phyloP scores from a whole-genome alignment of 257 asterid species.

The Salvia hispanica region DNA sequence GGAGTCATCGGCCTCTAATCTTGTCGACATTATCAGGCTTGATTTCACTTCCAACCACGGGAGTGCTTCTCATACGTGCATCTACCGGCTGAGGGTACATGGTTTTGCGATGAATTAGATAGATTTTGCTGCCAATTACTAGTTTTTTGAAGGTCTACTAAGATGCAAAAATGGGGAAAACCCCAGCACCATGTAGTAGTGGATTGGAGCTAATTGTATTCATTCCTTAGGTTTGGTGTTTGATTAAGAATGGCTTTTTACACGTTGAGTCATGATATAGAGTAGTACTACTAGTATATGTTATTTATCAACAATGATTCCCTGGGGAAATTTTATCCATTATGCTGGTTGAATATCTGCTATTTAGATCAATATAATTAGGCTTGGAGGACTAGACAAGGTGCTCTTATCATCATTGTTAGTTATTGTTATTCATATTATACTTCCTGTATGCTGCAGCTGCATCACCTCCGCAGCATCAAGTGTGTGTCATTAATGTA shows the following conservation, averaged over 20 bases:
- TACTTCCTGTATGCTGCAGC: conserved; percentile 1
- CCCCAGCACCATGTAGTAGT: not conserved
- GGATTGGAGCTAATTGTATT: not conserved
- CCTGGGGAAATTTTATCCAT: not conserved
- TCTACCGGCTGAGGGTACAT: too few relatives aligned
- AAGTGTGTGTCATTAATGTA: too few relatives aligned
- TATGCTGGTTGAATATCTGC: not conserved
- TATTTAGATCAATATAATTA: not conserved
- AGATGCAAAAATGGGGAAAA: not conserved
- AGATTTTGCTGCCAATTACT: conserved; percentile 15
- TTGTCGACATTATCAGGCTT: too few relatives aligned
- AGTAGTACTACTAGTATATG: not conserved
- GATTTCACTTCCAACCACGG: too few relatives aligned
- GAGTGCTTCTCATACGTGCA: too few relatives aligned
- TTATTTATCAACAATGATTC: not conserved
- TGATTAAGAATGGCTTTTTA: not conserved
- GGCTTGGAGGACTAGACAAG: not conserved
- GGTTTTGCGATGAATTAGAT: conserved; percentile 7
- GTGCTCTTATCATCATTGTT: not conserved
- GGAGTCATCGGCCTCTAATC: too few relatives aligned
- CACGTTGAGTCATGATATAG: not conserved
- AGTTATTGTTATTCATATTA: not conserved
- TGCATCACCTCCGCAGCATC: not conserved
- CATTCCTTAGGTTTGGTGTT: not conserved
- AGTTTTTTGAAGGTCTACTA: not conserved